A percentile compares a stretch with the other conserved stretches of the same genome.
Conservation (phyloP, 2,329 filamentous ascomycete species). For the Dothideomycetidae sp. region DNA sequence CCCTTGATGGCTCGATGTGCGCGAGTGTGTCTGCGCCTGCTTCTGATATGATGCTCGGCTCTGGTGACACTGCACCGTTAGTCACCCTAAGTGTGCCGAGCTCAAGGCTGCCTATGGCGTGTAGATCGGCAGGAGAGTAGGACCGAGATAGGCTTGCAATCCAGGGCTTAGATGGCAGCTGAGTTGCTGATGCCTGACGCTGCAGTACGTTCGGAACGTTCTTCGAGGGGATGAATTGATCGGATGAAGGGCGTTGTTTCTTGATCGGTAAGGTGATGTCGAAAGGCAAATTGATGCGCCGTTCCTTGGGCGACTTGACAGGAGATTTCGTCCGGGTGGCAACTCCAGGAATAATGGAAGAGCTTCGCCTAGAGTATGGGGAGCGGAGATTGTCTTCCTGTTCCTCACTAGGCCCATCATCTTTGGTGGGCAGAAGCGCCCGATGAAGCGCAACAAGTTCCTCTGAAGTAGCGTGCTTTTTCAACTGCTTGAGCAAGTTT, state of each 20-base stretch:
- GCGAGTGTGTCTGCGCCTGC: too few relatives aligned
- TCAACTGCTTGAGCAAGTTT: constrained; percentile 32
- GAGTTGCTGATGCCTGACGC: constrained; percentile 2
- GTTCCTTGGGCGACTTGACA: constrained; percentile 6
- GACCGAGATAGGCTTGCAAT: constrained; percentile 14
- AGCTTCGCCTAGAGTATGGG: constrained; percentile 24
- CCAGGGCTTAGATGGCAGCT: constrained; percentile 3
- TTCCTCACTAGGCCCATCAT: constrained; percentile 13
- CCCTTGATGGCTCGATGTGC: constrained; percentile 1
- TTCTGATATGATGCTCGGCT: constrained; percentile 22
- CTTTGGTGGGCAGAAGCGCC: constrained; percentile 22
- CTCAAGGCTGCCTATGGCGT: constrained; percentile 28
- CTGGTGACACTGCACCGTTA: constrained; percentile 34
- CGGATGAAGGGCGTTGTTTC: constrained; percentile 3
- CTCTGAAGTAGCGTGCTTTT: constrained; percentile 34
- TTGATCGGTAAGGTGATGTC: not conserved
- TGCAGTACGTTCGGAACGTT: not conserved
- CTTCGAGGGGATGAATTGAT: not conserved
- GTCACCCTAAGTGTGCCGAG: constrained; percentile 33
- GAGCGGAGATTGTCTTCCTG: constrained; percentile 7
- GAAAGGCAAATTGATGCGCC: not conserved
- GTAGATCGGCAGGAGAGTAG: constrained; percentile 29
- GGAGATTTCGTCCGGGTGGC: constrained; percentile 14
- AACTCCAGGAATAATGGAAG: constrained; percentile 27
- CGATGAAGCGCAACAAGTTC: constrained; percentile 31